Evolutionary conservation across 306 rosid species (phyloP).

Genomic region (Trifolium repens): DNA sequence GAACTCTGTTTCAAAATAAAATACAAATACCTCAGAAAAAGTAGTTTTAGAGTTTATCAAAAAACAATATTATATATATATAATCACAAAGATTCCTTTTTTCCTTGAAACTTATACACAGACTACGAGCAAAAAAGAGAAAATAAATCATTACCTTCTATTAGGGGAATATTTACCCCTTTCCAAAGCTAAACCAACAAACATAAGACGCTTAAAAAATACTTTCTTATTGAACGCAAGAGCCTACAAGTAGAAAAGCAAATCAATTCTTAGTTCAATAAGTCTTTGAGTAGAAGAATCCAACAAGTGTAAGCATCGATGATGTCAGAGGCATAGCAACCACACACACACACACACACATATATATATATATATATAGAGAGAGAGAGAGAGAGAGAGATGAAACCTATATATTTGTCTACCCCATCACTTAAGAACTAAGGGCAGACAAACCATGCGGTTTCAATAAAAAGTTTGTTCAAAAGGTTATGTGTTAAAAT

Average conservation of each 20-base stretch:
- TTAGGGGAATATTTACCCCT: conserved; percentile 67
- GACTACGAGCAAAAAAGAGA: neutral
- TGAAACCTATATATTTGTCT: neutral
- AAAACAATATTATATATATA: neutral
- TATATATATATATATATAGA: no score
- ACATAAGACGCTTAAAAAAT: conserved; percentile 55
- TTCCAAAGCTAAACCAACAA: conserved; percentile 69
- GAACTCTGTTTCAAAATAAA: conserved; percentile 6
- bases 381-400: no score
- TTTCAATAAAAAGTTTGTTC: no score
- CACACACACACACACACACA: neutral
- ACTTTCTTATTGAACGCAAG: conserved; percentile 52
- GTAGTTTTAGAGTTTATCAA: neutral
- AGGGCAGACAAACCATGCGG: no score
- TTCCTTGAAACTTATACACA: neutral
- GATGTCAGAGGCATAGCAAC: neutral
- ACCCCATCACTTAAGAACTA: no score
- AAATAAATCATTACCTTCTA: conserved; percentile 45
- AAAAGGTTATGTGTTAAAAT: no score
- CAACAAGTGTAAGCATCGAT: neutral
- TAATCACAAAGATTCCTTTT: conserved; percentile 1
- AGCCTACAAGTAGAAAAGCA: conserved; percentile 52
- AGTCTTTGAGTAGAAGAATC: neutral
- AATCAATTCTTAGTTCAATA: conserved; percentile 15
- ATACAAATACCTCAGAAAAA: conserved; percentile 4